Conservation (phyloP, 2,329 filamentous ascomycete genomes). For the Sodiomyces alkalinus region DNA sequence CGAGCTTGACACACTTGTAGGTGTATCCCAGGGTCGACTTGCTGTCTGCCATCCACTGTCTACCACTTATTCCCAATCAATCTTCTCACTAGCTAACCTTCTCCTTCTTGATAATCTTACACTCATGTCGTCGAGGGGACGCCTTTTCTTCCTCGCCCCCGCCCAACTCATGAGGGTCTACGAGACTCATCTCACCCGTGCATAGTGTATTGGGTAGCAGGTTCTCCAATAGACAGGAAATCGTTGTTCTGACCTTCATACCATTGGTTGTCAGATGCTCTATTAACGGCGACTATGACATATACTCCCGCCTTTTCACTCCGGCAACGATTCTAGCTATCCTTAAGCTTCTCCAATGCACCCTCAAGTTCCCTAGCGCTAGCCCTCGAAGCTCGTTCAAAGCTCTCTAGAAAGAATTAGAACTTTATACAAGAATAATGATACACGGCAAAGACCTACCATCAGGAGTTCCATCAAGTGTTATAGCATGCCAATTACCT, state of each 20-base stretch:
- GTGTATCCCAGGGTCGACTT: too few relatives aligned
- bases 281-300: neutral
- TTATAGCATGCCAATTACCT: constrained; percentile 10
- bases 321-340: neutral
- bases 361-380: constrained; percentile 7
- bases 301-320: neutral
- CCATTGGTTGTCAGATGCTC: neutral
- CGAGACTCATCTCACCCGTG: constrained; percentile 1
- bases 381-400: constrained; percentile 9
- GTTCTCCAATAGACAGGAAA: constrained; percentile 7
- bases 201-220: constrained; percentile 8
- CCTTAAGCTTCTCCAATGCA: constrained; percentile 7
- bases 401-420: constrained; percentile 4
- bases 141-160: constrained; percentile 1
- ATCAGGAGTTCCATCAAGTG: constrained; percentile 9
- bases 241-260: constrained; percentile 7
- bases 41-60: too few relatives aligned
- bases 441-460: constrained; percentile 6
- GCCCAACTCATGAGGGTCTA: constrained; percentile 1
- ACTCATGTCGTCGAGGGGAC: constrained; percentile 1
- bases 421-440: neutral
- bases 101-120: too few relatives aligned
- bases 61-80: too few relatives aligned
- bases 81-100: too few relatives aligned
- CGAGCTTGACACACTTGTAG: too few relatives aligned